Evolutionary conservation across 345 rosid species (phyloP).

Genomic region (Draba incana): DNA sequence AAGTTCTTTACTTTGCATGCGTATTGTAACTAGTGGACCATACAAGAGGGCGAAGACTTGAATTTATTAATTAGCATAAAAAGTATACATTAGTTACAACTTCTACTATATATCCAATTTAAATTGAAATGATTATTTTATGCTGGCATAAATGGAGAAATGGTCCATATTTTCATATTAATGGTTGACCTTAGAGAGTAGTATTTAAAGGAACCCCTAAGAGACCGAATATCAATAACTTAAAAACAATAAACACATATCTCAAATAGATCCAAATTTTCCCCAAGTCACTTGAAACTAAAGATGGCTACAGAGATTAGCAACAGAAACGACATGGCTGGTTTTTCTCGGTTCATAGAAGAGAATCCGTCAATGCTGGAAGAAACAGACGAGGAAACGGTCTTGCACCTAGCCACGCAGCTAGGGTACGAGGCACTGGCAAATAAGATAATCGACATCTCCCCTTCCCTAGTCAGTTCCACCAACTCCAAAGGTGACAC

Average conservation of each 20-base stretch:
- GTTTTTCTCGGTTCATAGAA: conserved; percentile 3
- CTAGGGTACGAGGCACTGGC: neutral
- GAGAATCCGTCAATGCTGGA: conserved; percentile 5
- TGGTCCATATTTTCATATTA: no score
- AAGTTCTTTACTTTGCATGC: no score
- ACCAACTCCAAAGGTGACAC: conserved; percentile 13
- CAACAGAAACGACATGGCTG: neutral
- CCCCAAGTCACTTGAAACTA: conserved; percentile 7
- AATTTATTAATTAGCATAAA: no score
- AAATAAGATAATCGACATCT: conserved; percentile 13
- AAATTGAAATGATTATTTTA: no score
- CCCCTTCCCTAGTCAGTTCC: conserved; percentile 1
- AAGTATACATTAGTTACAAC: no score
- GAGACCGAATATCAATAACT: neutral
- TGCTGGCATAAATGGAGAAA: no score
- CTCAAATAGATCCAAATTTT: neutral
- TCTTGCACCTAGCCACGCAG: conserved; percentile 4
- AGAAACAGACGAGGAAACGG: conserved; percentile 4
- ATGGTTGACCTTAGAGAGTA: no score
- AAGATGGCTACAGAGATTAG: conserved; percentile 9
- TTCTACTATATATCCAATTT: no score
- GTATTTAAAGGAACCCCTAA: neutral
- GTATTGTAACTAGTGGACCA: no score
- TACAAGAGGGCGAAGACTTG: no score
- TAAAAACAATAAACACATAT: neutral